phyloP scores from a whole-genome alignment of 2,329 filamentous ascomycete genomes.

The Mariannaea elegans region DNA sequence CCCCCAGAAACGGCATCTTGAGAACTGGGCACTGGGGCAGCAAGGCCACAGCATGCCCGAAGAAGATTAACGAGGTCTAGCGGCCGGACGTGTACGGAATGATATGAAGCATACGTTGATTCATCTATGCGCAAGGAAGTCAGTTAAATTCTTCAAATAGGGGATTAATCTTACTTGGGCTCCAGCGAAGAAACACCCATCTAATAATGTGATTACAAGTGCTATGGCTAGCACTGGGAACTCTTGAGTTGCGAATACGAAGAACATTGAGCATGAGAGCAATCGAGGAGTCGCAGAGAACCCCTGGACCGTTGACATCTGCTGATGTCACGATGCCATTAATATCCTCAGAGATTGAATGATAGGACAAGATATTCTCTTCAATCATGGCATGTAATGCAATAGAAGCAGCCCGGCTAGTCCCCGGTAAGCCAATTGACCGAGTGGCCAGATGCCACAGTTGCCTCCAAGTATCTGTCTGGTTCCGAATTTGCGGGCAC shows the following conservation, averaged over 20 bases:
- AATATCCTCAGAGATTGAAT: constrained; percentile 72
- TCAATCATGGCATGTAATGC: constrained; percentile 75
- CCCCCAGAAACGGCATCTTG: constrained; percentile 55
- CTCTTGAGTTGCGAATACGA: constrained; percentile 70
- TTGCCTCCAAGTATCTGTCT: constrained; percentile 68
- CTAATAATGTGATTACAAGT: constrained; percentile 77
- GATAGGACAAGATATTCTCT: constrained; percentile 71
- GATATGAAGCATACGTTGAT: constrained; percentile 69
- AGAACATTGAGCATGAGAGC: constrained; percentile 76
- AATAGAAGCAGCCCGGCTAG: constrained; percentile 80
- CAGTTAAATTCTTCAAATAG: not conserved
- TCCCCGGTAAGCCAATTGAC: constrained; percentile 73
- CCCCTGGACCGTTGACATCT: constrained; percentile 82
- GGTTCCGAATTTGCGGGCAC: constrained; percentile 37
- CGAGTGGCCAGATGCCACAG: constrained; percentile 79
- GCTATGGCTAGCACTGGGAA: constrained; percentile 72
- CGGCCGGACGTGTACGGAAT: constrained; percentile 70
- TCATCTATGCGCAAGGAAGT: constrained; percentile 63
- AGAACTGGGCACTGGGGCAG: constrained; percentile 42
- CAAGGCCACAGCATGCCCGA: constrained; percentile 70
- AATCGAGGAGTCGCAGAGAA: constrained; percentile 82
- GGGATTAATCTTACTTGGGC: constrained; percentile 68
- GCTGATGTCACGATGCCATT: constrained; percentile 78
- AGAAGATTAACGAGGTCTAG: constrained; percentile 74
- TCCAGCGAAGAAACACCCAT: constrained; percentile 87